Conservation (phyloP, 371 early-diverging fungal species). For the Syncephalis plumigaleata region DNA sequence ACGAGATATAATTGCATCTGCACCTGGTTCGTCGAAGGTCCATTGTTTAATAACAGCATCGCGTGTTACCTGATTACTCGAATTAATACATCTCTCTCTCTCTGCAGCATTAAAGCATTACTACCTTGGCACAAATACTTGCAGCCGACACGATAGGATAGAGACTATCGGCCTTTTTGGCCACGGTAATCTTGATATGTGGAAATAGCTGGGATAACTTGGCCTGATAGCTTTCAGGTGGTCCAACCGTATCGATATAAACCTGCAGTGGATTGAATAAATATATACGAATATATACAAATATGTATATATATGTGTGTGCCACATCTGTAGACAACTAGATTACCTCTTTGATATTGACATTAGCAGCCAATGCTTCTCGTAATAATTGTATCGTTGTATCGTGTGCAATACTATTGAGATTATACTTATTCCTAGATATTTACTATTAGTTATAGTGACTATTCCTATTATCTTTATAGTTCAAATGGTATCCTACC, state of each 20-base stretch:
- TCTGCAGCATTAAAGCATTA: neutral
- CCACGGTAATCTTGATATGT: constrained; percentile 58
- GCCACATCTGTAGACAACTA: neutral
- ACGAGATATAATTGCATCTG: constrained; percentile 17
- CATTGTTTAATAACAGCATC: constrained; percentile 73
- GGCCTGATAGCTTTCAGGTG: constrained; percentile 61
- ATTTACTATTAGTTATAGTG: neutral
- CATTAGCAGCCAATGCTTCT: constrained; percentile 34
- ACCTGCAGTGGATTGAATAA: constrained; percentile 23
- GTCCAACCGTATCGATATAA: constrained; percentile 97
- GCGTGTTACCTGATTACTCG: constrained; percentile 46
- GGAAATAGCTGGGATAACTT: constrained; percentile 63
- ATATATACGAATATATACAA: neutral
- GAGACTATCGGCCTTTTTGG: constrained; percentile 91
- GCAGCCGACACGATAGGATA: constrained; percentile 98
- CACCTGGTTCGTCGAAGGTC: constrained; percentile 53
- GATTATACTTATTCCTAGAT: constrained; percentile 63
- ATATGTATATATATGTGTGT: neutral
- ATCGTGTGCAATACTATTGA: constrained; percentile 90
- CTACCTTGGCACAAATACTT: constrained; percentile 93
- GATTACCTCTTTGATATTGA: constrained; percentile 52
- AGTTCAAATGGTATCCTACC: constrained; percentile 18
- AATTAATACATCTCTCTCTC: neutral
- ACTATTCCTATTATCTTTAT: neutral
- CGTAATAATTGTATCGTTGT: constrained; percentile 76